Conservation (phyloP, 108 stramenopile species). For the Nitzschia palea region DNA sequence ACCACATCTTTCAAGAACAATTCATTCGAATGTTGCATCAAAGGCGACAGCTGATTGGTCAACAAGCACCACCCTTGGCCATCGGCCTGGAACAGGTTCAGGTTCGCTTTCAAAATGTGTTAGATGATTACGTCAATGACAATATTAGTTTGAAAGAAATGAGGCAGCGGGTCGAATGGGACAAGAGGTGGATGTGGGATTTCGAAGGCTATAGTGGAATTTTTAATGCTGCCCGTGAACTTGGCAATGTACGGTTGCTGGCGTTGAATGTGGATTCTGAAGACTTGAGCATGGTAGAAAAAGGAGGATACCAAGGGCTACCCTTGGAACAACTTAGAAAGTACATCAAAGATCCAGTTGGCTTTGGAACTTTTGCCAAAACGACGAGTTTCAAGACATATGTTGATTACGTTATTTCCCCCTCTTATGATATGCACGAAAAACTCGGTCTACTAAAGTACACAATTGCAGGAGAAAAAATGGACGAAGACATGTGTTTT, state of each 20-base stretch:
- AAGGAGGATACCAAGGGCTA: conserved; percentile 55
- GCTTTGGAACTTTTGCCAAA: conserved; percentile 60
- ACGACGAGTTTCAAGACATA: conserved; percentile 49
- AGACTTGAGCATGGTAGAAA: conserved; percentile 63
- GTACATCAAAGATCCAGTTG: conserved; percentile 62
- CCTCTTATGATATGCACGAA: conserved; percentile 62
- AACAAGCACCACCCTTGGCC: conserved; percentile 38
- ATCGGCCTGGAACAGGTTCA: conserved; percentile 79
- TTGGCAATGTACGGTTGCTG: conserved; percentile 45
- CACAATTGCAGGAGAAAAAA: conserved; percentile 57
- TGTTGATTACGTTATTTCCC: conserved; percentile 66
- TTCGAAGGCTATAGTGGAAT: conserved; percentile 62
- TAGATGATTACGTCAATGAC: conserved; percentile 58
- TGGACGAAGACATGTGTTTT: conserved; percentile 70
- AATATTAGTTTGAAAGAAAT: conserved; percentile 45
- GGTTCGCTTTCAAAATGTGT: conserved; percentile 60
- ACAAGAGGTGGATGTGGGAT: conserved; percentile 71
- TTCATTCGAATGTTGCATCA: conserved; percentile 44
- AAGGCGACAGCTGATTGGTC: not conserved
- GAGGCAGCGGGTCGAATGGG: conserved; percentile 57
- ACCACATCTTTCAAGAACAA: conserved; percentile 60
- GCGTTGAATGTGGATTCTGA: conserved; percentile 80
- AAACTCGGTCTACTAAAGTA: conserved; percentile 57
- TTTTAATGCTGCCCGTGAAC: conserved; percentile 50
- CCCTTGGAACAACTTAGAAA: conserved; percentile 28